Conservation (phyloP, 345 rosid genomes). For the Tarenaya hassleriana region DNA sequence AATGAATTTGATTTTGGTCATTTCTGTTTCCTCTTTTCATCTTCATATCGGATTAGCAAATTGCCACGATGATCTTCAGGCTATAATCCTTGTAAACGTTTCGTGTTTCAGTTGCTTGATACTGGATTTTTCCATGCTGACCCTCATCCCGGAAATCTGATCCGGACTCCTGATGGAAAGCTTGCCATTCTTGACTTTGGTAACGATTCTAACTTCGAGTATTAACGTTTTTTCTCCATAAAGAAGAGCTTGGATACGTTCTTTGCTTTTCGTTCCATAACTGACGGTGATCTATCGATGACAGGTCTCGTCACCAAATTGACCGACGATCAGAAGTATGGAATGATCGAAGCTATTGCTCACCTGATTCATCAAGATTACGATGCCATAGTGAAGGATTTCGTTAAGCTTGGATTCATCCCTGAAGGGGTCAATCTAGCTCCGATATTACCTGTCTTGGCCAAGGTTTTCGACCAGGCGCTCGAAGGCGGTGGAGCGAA, state of each 20-base stretch:
- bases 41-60: too few relatives aligned
- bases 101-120: constrained; percentile 70
- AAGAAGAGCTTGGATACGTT: too few relatives aligned
- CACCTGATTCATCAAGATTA: constrained; percentile 95
- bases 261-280: background rate
- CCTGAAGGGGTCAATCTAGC: constrained; percentile 93
- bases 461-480: constrained; percentile 97
- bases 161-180: constrained; percentile 97
- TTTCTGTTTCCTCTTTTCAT: too few relatives aligned
- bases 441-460: constrained; percentile 89
- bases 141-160: constrained; percentile 97
- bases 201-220: constrained; percentile 26
- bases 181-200: constrained; percentile 96
- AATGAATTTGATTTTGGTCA: constrained; percentile 3
- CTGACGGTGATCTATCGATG: background rate
- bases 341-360: constrained; percentile 98
- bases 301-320: constrained; percentile 87
- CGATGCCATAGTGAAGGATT: constrained; percentile 81
- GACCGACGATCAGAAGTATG: constrained; percentile 95
- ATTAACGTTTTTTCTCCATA: background rate
- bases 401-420: constrained; percentile 89
- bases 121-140: constrained; percentile 99
- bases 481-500: constrained; percentile 99
- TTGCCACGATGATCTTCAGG: too few relatives aligned
- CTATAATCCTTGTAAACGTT: constrained; percentile 9